Evolutionary conservation across 345 rosid genomes (phyloP).

Genomic region (Eucalyptus caleyi): DNA sequence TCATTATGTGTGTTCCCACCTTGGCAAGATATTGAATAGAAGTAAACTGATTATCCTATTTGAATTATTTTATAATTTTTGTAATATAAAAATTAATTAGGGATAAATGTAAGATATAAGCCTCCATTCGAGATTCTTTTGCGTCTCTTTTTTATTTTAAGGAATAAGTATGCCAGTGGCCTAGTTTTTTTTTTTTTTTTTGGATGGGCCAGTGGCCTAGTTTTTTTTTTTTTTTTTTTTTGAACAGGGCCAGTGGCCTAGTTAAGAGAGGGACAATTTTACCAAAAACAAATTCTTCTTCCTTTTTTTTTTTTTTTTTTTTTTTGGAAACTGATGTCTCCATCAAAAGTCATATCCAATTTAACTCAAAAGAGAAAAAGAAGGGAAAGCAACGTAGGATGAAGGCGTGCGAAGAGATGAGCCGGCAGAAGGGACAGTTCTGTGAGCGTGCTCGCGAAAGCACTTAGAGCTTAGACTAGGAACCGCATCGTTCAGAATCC

Average conservation of each 20-base stretch:
- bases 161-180: background rate
- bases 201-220: too few relatives aligned
- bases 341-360: background rate
- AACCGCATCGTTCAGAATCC: background rate
- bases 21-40: background rate
- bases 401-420: background rate
- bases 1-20: background rate
- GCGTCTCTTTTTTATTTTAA: background rate
- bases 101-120: background rate
- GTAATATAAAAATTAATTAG: background rate
- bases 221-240: too few relatives aligned
- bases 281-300: background rate
- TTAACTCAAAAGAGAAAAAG: background rate
- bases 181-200: too few relatives aligned
- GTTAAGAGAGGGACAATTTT: background rate
- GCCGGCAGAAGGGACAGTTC: background rate
- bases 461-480: background rate
- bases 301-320: accelerated
- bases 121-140: background rate
- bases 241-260: background rate
- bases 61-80: background rate
- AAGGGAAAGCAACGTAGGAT: background rate
- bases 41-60: background rate
- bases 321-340: background rate
- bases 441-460: background rate